Conservation (phyloP, 1,284 basidiomycete genomes). For the Polyporus tsugae region DNA sequence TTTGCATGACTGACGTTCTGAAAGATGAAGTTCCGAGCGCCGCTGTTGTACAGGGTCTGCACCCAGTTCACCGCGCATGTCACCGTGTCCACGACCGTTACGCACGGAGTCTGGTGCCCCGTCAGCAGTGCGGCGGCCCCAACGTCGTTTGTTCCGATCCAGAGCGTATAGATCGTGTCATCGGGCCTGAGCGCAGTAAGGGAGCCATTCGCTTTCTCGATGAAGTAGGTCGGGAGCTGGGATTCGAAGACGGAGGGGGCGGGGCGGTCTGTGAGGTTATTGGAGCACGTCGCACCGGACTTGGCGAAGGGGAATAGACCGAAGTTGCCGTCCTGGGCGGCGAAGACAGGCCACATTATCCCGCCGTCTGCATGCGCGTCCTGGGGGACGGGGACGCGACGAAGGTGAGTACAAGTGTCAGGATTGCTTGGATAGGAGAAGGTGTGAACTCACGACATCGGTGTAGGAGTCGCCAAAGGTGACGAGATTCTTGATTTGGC, state of each 20-base stretch:
- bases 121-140: slow-evolving; percentile 50
- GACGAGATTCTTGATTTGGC: slow-evolving; percentile 52
- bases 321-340: slow-evolving; percentile 48
- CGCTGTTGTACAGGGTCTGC: slow-evolving; percentile 47
- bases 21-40: slow-evolving; percentile 56
- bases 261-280: slow-evolving; percentile 47
- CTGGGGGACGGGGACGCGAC: slow-evolving; percentile 12
- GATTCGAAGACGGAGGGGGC: slow-evolving; percentile 47
- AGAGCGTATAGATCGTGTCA: slow-evolving; percentile 56
- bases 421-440: not conserved
- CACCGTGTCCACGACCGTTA: slow-evolving; percentile 51
- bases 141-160: slow-evolving; percentile 60
- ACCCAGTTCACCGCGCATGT: slow-evolving; percentile 55
- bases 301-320: slow-evolving; percentile 51
- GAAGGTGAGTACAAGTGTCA: not conserved
- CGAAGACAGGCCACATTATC: slow-evolving; percentile 53
- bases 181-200: slow-evolving; percentile 21
- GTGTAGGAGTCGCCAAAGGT: slow-evolving; percentile 59
- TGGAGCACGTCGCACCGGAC: slow-evolving; percentile 53
- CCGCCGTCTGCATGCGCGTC: slow-evolving; percentile 44
- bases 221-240: slow-evolving; percentile 47
- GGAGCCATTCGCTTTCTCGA: slow-evolving; percentile 37
- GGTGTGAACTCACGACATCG: slow-evolving; percentile 41
- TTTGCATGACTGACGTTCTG: slow-evolving; percentile 48
- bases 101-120: slow-evolving; percentile 44